Percentiles rank a stretch among this genome's conserved stretches.
Conservation (phyloP, 441 rosid genomes). For the Geranium incanum region DNA sequence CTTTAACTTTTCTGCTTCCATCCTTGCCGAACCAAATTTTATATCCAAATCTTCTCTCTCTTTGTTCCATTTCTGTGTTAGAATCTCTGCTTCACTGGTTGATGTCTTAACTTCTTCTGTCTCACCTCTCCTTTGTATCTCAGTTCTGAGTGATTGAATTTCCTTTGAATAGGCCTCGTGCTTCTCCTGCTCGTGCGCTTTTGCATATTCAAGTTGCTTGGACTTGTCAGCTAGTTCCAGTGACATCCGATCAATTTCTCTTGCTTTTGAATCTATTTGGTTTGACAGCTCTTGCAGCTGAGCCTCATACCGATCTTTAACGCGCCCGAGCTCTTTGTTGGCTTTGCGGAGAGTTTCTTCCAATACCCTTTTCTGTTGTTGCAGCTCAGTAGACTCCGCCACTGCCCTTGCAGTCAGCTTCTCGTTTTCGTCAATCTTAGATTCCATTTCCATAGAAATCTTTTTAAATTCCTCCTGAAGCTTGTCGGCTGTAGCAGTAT, state of each 20-base stretch:
- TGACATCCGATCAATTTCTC: constrained; percentile 38
- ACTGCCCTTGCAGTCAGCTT: constrained; percentile 58
- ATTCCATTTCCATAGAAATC: constrained; percentile 63
- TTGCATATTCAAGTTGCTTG: constrained; percentile 39
- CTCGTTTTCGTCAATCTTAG: constrained; percentile 58
- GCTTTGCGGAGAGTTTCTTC: constrained; percentile 53
- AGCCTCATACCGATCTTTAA: constrained; percentile 19
- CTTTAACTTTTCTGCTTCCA: constrained; percentile 42
- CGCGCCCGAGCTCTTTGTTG: constrained; percentile 39
- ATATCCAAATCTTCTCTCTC: constrained; percentile 51
- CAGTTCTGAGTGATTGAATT: constrained; percentile 30
- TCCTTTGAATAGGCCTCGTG: constrained; percentile 37
- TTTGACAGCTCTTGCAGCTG: constrained; percentile 40
- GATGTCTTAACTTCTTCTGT: constrained; percentile 27
- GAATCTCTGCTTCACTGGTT: constrained; percentile 37
- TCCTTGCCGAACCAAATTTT: constrained; percentile 36
- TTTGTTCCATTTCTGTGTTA: constrained; percentile 40
- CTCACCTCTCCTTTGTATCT: constrained; percentile 36
- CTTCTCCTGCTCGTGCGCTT: constrained; percentile 23
- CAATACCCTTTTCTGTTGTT: constrained; percentile 40
- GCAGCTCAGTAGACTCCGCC: constrained; percentile 53
- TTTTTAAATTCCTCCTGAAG: constrained; percentile 68
- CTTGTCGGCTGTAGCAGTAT: constrained; percentile 54
- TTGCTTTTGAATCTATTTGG: constrained; percentile 32
- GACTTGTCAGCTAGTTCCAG: constrained; percentile 18